Base-by-base conservation (phyloP, 2,329 filamentous ascomycete genomes). In the Rhynchosporium agropyri region DNA sequence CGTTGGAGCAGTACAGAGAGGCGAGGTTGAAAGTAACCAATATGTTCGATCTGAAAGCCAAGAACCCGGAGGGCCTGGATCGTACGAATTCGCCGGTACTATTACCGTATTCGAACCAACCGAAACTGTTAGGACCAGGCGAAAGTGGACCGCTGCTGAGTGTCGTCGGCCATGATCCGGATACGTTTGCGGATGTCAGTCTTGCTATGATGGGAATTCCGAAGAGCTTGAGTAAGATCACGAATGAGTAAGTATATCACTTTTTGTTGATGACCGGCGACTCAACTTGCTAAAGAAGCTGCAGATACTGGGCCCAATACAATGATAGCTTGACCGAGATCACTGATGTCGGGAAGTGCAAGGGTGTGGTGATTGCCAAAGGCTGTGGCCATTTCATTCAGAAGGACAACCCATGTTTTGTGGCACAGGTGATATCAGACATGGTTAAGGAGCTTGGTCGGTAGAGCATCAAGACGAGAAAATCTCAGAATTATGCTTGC, bases 361-460 rank as follows among this genome's bases (percentile, higher is more conserved):
- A 69, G 42, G 69, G 66, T 2, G 71, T 73, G 4, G 45, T 72
- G 1, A 74, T 75, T 53, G 73, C 73, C 3, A 70, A 69, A 29
- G 69, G 70, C n/a, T 70, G 63, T 65, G 74, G 74, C 0, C 74
- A 76, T 62, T 75, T 76, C 36, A 68, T 75, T 15, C 74, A 75
- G 42, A 70, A 64, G 33, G 73, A 76, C 55, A 60, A 71, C 65
- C 67, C 72, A 4, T n/a, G 59, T 9, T 73, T 75, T 54, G 72
- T 75, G 1, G 65, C 72, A 62, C 63, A 76, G 74, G 29, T 74
- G 33, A 31, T 68, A 53, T 66, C 71, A 73, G 10, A 80, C 65
- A 42, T 70, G 62, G 1, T 80, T 74, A 59, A 82, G 68, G 60
- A 75, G 68, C 45, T 72, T n/a, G 60, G 7, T 62, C 68, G 68